These are phyloP conservation scores for Cenchrus americanus DNA, from an alignment of 176 grass and related monocot species.

Conservation along the genomic window DNA sequence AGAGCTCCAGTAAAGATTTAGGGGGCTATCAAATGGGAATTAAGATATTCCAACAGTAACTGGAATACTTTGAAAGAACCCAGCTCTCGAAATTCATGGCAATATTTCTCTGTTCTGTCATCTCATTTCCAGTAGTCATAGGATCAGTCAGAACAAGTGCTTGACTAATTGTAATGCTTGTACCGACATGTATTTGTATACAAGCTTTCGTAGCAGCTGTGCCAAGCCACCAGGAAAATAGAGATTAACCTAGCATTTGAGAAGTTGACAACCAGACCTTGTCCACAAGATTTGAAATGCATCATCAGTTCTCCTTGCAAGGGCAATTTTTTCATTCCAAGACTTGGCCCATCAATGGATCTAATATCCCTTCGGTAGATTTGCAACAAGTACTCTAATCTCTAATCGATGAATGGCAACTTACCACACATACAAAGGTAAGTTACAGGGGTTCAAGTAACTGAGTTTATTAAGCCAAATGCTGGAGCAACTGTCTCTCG, in stretches of 20 bases:
- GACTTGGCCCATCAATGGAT: slow-evolving; percentile 42
- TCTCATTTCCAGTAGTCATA: background rate
- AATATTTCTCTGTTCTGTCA: background rate
- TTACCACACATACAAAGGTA: background rate
- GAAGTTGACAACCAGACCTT: slow-evolving; percentile 7
- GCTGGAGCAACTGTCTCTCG: slow-evolving; percentile 25
- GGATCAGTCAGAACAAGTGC: background rate
- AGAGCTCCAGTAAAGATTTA: background rate
- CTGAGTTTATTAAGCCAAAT: background rate
- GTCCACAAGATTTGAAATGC: background rate
- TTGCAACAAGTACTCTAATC: slow-evolving; percentile 37
- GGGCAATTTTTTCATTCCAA: slow-evolving; percentile 43
- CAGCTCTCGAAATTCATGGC: too few relatives aligned
- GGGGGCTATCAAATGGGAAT: too few relatives aligned
- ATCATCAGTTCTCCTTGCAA: slow-evolving; percentile 46
- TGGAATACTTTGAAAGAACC: too few relatives aligned
- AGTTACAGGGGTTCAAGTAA: slow-evolving; percentile 9
- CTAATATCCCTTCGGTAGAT: slow-evolving; percentile 41
- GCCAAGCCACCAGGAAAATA: background rate
- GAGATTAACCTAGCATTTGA: background rate
- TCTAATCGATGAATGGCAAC: slow-evolving; percentile 32
- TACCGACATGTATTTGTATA: background rate
- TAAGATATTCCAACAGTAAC: background rate
- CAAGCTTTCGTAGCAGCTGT: background rate
- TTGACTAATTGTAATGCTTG: slow-evolving; percentile 8